Base-by-base conservation (phyloP, 208 protist species). In the Zelonia costaricensis region DNA sequence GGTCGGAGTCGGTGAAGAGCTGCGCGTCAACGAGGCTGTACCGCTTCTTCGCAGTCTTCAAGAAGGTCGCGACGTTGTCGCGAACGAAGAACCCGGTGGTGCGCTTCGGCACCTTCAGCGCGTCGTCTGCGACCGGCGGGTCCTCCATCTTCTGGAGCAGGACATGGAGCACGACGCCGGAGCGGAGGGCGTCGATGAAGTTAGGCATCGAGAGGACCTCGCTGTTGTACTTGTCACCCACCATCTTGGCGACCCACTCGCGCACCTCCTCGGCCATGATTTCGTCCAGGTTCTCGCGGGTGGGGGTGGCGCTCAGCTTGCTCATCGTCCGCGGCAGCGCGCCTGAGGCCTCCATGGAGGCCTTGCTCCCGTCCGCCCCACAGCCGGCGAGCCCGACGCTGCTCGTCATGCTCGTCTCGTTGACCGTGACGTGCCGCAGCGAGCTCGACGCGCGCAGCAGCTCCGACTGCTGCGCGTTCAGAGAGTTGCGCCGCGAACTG, bases 1-100 rank as follows among this genome's bases (percentile, higher is more conserved):
- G 60, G 57, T 93, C 87, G 0, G 83, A 82, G 61, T 81, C 82
- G 23, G 79, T 91, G 65, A 93, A 93, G 3, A 91, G 57, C 33
- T 88, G 76, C 28, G 77, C 75, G 31, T 88, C 81, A 3, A 76
- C 36, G 10, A 93, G 68, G 23, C 70, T 36, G 53, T 76, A 93
- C 4, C 46, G 68, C 33, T 43, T 46, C 12, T 67, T 51, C 3
- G 73, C 82, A 23, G 78, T 52, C 20, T 56, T 63, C 3, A 94
- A 57, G 54, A 91, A 94, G 12, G 48, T 60, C 9, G 68, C 67
- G 15, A 94, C 84, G 73, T 85, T 91, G 57, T 94, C 88, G 30
- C 88, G 88, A 12, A 78, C 77, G 35, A 78, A 91, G 57, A 94
- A 94, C 10, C 88, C 88, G 4, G 46, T 80, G 4, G 53, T 55